Evolutionary conservation across 1,284 basidiomycete genomes (phyloP).

Genomic region (Exobasidium rhododendri): DNA sequence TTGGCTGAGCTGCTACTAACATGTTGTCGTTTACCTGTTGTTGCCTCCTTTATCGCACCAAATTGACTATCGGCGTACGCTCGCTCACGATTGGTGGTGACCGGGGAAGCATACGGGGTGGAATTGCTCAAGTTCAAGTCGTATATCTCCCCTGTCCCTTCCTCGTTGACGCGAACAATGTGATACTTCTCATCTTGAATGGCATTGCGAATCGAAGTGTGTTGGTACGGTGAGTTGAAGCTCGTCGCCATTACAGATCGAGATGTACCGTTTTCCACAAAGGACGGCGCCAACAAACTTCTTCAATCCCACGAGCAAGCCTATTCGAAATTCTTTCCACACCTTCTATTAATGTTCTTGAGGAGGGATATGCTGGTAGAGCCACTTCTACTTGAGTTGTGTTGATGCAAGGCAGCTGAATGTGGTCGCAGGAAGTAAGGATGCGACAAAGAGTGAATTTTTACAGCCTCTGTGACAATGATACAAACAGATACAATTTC

Average conservation of each 20-base stretch:
- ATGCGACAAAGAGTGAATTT: too few species aligned
- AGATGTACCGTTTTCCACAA: too few species aligned
- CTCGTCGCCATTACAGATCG: not conserved
- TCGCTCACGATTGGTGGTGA: not conserved
- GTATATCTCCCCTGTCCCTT: slow-evolving; percentile 37
- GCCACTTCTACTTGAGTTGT: too few species aligned
- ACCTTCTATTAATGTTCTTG: too few species aligned
- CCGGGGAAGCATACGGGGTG: slow-evolving; percentile 44
- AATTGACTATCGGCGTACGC: not conserved
- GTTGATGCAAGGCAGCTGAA: too few species aligned
- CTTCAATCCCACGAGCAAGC: too few species aligned
- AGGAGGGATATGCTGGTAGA: too few species aligned
- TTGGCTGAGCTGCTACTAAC: not conserved
- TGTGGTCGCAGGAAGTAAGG: too few species aligned
- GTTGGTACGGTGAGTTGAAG: not conserved
- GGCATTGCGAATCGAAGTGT: slow-evolving; percentile 10
- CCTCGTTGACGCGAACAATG: slow-evolving; percentile 15
- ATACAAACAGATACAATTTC: too few species aligned
- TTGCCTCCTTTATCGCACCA: not conserved
- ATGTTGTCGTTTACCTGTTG: not conserved
- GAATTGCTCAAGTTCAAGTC: slow-evolving; percentile 47
- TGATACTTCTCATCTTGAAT: slow-evolving; percentile 14
- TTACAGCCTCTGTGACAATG: too few species aligned
- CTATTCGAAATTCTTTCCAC: too few species aligned
- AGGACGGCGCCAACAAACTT: too few species aligned